phyloP scores from a whole-genome alignment of 208 protist species.

The Leishmania gerbilli region DNA sequence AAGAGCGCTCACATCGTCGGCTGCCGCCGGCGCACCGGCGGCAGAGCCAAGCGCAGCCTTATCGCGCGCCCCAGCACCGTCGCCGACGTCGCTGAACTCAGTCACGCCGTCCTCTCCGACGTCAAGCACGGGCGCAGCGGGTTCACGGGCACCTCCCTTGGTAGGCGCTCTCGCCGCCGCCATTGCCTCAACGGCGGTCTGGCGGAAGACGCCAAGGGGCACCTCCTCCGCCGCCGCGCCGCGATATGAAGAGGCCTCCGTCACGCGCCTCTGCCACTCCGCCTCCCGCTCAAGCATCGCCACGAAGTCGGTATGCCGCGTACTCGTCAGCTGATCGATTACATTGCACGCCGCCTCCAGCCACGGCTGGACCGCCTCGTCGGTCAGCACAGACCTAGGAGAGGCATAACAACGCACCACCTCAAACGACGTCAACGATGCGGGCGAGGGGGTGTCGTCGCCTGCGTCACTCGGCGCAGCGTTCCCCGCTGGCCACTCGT shows the following conservation, averaged over 20 bases:
- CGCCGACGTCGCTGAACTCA: not conserved
- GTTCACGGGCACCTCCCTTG: not conserved
- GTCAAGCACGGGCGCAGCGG: not conserved
- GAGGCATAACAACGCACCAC: constrained; percentile 14
- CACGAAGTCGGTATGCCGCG: constrained; percentile 11
- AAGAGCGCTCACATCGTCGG: not conserved
- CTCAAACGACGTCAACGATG: constrained; percentile 10
- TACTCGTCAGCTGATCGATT: constrained; percentile 23
- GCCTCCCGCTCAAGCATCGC: constrained; percentile 21
- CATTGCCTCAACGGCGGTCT: constrained; percentile 2
- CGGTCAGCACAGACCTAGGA: constrained; percentile 11
- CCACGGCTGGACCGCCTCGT: constrained; percentile 10
- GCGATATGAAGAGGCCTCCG: not conserved
- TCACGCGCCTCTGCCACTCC: constrained; percentile 10
- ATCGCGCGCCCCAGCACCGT: not conserved
- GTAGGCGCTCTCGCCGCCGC: not conserved
- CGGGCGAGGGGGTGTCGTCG: not conserved
- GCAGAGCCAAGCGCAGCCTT: not conserved
- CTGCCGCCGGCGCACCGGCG: not conserved
- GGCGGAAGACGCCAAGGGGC: not conserved
- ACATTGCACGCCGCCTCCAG: constrained; percentile 15
- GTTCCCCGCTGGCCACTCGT: not conserved
- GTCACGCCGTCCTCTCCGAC: constrained; percentile 1
- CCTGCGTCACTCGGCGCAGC: not conserved
- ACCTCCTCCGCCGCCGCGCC: not conserved